Conservation (phyloP, 2,329 filamentous ascomycete species). For the Lachnellula cervina region DNA sequence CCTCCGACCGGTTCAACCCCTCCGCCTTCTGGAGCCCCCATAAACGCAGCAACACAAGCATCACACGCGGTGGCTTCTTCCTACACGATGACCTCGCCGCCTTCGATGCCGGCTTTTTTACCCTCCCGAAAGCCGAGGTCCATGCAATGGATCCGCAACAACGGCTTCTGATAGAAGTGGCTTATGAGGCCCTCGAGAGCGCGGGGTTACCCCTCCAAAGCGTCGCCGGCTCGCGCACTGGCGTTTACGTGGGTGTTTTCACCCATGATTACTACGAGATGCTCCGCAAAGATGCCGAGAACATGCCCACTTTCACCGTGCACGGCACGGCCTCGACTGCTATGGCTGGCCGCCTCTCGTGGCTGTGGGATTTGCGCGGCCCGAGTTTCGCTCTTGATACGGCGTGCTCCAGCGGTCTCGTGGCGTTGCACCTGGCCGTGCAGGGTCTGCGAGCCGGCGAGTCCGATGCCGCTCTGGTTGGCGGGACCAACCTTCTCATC, state of each 20-base stretch:
- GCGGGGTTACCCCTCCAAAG: slow-evolving; percentile 12
- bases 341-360: too few species aligned
- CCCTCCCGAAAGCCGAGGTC: slow-evolving; percentile 9
- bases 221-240: neutral
- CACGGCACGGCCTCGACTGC: too few species aligned
- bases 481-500: slow-evolving; percentile 11
- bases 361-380: too few species aligned
- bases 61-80: slow-evolving; percentile 21
- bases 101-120: slow-evolving; percentile 18
- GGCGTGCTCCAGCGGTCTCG: slow-evolving; percentile 52
- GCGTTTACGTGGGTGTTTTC: slow-evolving; percentile 5
- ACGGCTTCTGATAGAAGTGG: slow-evolving; percentile 24
- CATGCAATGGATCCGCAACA: slow-evolving; percentile 24
- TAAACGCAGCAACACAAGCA: too few species aligned
- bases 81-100: slow-evolving; percentile 11
- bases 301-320: too few species aligned
- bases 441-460: slow-evolving; percentile 43
- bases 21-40: too few species aligned
- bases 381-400: too few species aligned
- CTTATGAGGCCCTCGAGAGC: slow-evolving; percentile 24
- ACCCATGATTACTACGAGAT: too few species aligned
- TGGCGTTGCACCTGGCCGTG: slow-evolving; percentile 47
- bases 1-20: too few species aligned
- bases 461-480: slow-evolving; percentile 24
- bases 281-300: too few species aligned